These are phyloP conservation scores for Chytriomyces hyalinus DNA, from an alignment of 192 early-diverging fungal species.

Conservation along the genomic window DNA sequence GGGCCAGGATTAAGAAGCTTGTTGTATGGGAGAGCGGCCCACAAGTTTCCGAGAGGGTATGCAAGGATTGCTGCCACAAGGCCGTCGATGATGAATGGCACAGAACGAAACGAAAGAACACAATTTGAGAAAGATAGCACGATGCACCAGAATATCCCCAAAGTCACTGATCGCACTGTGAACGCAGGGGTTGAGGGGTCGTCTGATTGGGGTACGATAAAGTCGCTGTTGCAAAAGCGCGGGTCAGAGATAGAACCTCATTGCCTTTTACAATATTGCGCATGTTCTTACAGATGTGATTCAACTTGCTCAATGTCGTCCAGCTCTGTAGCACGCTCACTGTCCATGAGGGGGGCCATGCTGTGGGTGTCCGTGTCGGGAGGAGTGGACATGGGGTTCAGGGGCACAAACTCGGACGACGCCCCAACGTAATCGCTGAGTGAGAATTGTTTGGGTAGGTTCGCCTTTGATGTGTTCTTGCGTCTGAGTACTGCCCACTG, in stretches of 20 bases:
- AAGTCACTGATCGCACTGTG: slow-evolving; percentile 9
- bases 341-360: background rate
- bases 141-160: slow-evolving; percentile 17
- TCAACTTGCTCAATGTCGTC: slow-evolving; percentile 20
- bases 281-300: slow-evolving; percentile 15
- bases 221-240: slow-evolving; percentile 19
- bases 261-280: background rate
- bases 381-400: background rate
- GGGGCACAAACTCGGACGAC: background rate
- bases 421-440: background rate
- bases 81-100: slow-evolving; percentile 70
- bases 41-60: slow-evolving; percentile 72
- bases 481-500: background rate
- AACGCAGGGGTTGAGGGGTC: slow-evolving; percentile 23
- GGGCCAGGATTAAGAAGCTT: slow-evolving; percentile 54
- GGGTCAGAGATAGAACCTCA: background rate
- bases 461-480: background rate
- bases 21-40: slow-evolving; percentile 45
- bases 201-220: slow-evolving; percentile 30
- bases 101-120: slow-evolving; percentile 84
- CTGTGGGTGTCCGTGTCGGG: background rate
- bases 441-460: background rate
- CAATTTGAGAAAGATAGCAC: slow-evolving; percentile 28
- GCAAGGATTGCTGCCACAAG: slow-evolving; percentile 76
- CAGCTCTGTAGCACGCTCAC: slow-evolving; percentile 8